Evolutionary conservation across 306 rosid species (phyloP), one percentile per base, ranked within the genome.

Genomic region (Prinsepia uniflora): DNA sequence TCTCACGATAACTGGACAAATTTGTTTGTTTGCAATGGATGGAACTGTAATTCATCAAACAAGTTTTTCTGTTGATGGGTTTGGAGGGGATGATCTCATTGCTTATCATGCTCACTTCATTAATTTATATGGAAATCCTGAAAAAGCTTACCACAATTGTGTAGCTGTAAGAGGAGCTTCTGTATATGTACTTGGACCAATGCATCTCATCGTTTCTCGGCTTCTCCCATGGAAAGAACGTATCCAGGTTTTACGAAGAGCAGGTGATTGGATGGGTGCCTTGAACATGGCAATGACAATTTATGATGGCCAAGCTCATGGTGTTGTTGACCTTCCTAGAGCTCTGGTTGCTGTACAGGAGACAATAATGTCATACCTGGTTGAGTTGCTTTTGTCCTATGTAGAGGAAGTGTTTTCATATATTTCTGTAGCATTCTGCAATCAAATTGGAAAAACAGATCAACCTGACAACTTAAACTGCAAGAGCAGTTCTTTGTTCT

Each of bases 231-330:
- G 99, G 99, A 94, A 86, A 78, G 99, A 94, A 62, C 90, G 97
- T 24, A 85, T 91, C 73, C 85, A 86, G 76, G 99, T 91, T 71
- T 83, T 91, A 72, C 80, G 86, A 59, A 87, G 84, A 79, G 97
- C 96, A 55, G 97, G 97, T 81, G 99, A 94, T 80, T 94, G 99
- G 99, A 91, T 90, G 99, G 94, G 97, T 82, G 84, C 97, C 64
- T 80, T 94, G 84, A 91, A 86, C 90, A 94, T 94, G 97, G 88
- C 96, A 71, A 84, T 89, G 90, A 87, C 91, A 75, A 92, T 94
- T 57, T 94, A 87, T 75, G 97, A 94, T 81, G 95, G 99, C 76
- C 92, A 89, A 78, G 89, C 96, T 65, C 99, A 91, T 76, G 99
- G 97, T 63, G 96, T 91, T 59, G 71, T 89, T 75, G 99, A 94